Percentiles rank a stretch among this genome's conserved stretches.
These are phyloP conservation scores for Tuber aestivum DNA, from an alignment of 495 filamentous ascomycete species.

Conservation along the genomic window DNA sequence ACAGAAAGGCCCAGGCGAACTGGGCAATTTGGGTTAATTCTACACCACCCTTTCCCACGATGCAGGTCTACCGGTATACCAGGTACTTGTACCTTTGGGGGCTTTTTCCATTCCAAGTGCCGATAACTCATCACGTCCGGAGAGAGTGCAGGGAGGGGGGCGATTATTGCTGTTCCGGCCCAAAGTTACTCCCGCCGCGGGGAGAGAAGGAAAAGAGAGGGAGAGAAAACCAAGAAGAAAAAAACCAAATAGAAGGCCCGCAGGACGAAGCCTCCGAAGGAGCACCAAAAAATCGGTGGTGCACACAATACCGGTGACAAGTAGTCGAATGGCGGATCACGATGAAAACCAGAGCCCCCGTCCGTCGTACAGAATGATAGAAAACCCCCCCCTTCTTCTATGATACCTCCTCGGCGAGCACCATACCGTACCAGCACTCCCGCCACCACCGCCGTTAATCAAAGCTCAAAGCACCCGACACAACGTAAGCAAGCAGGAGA, in stretches of 20 bases:
- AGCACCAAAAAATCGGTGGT: neutral
- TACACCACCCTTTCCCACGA: neutral
- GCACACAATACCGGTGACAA: neutral
- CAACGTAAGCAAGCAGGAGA: neutral
- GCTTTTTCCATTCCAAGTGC: no score
- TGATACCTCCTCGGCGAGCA: neutral
- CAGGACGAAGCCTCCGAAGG: neutral
- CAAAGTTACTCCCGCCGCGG: neutral
- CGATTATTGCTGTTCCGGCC: neutral
- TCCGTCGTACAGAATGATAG: neutral
- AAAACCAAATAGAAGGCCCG: neutral
- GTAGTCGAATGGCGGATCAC: neutral
- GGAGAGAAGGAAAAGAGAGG: neutral
- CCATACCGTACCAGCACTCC: neutral
- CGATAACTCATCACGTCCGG: neutral
- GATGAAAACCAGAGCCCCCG: neutral
- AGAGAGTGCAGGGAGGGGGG: neutral
- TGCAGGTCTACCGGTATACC: neutral
- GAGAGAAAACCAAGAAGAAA: no score
- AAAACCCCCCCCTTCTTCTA: neutral
- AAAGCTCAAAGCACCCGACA: neutral
- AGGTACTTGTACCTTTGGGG: no score
- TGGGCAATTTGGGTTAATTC: neutral
- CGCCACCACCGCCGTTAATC: neutral
- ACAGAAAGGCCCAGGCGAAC: neutral